Percentiles rank a stretch among this genome's conserved stretches.
These are phyloP conservation scores for Coemansia sp. DNA, from an alignment of 192 early-diverging fungal genomes.

Conservation along the genomic window DNA sequence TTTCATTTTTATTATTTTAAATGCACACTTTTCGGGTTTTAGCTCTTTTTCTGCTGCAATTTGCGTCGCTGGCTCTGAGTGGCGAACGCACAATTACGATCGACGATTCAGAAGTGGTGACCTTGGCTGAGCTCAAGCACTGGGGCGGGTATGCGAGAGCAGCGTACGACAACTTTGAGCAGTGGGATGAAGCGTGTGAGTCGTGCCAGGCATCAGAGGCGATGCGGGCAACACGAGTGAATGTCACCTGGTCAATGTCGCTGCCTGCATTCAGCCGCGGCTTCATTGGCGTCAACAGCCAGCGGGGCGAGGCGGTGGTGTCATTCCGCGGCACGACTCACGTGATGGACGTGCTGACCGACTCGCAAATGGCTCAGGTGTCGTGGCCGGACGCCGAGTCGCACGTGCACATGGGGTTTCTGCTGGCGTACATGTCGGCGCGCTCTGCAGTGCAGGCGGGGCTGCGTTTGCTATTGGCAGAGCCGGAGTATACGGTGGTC, in stretches of 20 bases:
- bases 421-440: slow-evolving; percentile 29
- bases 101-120: neutral
- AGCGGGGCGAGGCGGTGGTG: neutral
- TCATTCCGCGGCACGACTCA: slow-evolving; percentile 41
- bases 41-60: neutral
- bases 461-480: too few species aligned
- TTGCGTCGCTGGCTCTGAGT: neutral
- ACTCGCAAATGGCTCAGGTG: slow-evolving; percentile 13
- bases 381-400: slow-evolving; percentile 19
- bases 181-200: slow-evolving; percentile 12
- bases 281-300: slow-evolving; percentile 21
- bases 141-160: slow-evolving; percentile 25
- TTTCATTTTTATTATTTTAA: slow-evolving; percentile 2
- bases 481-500: slow-evolving; percentile 12
- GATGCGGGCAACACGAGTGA: slow-evolving; percentile 5
- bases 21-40: neutral
- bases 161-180: slow-evolving; percentile 37
- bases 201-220: slow-evolving; percentile 9
- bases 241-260: slow-evolving; percentile 21
- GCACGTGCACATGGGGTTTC: slow-evolving; percentile 32
- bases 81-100: neutral
- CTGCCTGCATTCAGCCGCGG: slow-evolving; percentile 35
- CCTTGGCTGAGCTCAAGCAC: slow-evolving; percentile 4
- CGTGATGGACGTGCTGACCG: slow-evolving; percentile 26
- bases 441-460: neutral